phyloP scores from a whole-genome alignment of 768 basidiomycete species.

The Auriculariales sp. region DNA sequence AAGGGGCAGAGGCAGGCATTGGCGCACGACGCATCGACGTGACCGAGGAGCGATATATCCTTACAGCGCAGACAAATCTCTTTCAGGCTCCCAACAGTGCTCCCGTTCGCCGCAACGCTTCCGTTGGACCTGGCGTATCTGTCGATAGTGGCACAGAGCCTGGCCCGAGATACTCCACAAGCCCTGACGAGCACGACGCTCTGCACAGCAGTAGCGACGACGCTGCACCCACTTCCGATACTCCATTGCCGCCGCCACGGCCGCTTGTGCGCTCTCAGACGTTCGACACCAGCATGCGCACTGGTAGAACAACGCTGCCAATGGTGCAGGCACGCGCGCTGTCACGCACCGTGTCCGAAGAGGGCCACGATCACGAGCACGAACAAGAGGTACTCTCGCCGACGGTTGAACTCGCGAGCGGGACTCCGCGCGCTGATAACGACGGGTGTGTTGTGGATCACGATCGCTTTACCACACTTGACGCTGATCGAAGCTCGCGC shows the following conservation, averaged over 20 bases:
- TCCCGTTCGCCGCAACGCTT: constrained; percentile 33
- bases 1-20: constrained; percentile 25
- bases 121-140: constrained; percentile 36
- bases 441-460: neutral
- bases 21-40: constrained; percentile 65
- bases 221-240: too few species aligned
- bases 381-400: neutral
- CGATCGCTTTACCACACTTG: too few species aligned
- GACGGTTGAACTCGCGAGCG: neutral
- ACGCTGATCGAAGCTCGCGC: too few species aligned
- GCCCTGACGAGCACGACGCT: neutral
- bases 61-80: constrained; percentile 54
- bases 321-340: neutral
- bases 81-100: constrained; percentile 44
- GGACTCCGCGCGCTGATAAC: too few species aligned
- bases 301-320: too few species aligned
- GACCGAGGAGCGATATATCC: constrained; percentile 61
- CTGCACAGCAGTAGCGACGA: neutral
- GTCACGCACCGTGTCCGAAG: neutral
- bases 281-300: neutral
- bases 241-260: neutral
- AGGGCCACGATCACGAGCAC: neutral
- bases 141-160: constrained; percentile 25
- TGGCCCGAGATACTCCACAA: neutral
- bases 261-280: neutral